Conservation (phyloP, 2,329 filamentous ascomycete genomes). For the Pseudocercospora macadamiae region DNA sequence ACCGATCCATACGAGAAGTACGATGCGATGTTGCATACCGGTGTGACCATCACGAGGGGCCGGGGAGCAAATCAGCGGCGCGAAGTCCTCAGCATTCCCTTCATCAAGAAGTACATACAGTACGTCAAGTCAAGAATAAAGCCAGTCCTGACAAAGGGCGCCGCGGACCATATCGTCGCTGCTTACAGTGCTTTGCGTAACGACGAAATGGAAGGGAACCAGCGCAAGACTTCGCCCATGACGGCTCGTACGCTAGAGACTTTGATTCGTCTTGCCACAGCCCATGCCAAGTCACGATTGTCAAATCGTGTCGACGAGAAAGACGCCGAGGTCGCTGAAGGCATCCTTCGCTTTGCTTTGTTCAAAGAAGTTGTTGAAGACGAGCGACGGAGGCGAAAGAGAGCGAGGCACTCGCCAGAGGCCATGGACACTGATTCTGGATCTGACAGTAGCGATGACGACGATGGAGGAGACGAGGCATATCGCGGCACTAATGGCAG, state of each 20-base stretch:
- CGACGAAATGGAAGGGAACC: slow-evolving; percentile 92
- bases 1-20: slow-evolving; percentile 96
- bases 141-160: slow-evolving; percentile 86
- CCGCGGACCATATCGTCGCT: slow-evolving; percentile 86
- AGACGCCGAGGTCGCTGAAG: slow-evolving; percentile 84
- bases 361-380: slow-evolving; percentile 90
- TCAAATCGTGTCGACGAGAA: slow-evolving; percentile 87
- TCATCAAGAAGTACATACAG: slow-evolving; percentile 99
- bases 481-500: slow-evolving; percentile 28
- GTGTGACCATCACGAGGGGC: slow-evolving; percentile 75
- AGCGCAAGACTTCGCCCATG: slow-evolving; percentile 90
- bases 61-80: slow-evolving; percentile 74
- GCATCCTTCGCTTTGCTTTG: slow-evolving; percentile 87
- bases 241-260: slow-evolving; percentile 97
- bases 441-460: slow-evolving; percentile 60
- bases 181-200: slow-evolving; percentile 93
- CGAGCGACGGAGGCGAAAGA: slow-evolving; percentile 80
- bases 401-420: slow-evolving; percentile 65
- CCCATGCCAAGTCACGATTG: slow-evolving; percentile 89
- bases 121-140: slow-evolving; percentile 93
- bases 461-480: slow-evolving; percentile 52
- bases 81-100: slow-evolving; percentile 91
- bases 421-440: slow-evolving; percentile 60
- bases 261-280: slow-evolving; percentile 94
- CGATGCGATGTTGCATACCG: slow-evolving; percentile 92